These are phyloP conservation scores for Fusarium piperis DNA, from an alignment of 2,329 filamentous ascomycete genomes.

Conservation along the genomic window DNA sequence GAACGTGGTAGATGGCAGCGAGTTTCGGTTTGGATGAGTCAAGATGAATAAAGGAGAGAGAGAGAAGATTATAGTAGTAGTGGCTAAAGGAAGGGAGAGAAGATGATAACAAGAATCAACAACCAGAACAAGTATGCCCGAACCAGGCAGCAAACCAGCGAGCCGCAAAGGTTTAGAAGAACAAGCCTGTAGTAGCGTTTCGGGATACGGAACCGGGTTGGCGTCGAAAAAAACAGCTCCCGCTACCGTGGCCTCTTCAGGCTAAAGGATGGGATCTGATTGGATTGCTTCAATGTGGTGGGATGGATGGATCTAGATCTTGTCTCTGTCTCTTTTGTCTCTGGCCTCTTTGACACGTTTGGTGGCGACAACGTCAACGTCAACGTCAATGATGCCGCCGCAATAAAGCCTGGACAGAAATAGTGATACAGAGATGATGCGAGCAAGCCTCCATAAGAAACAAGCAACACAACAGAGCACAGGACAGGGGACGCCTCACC, in stretches of 20 bases:
- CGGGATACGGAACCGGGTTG: slow-evolving; percentile 24
- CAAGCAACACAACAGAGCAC: slow-evolving; percentile 1
- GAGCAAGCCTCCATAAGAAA: neutral
- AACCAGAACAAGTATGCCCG: neutral
- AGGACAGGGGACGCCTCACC: slow-evolving; percentile 14
- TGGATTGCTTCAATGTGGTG: slow-evolving; percentile 8
- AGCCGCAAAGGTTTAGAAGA: slow-evolving; percentile 19
- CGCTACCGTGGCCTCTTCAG: slow-evolving; percentile 38
- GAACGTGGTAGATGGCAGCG: neutral
- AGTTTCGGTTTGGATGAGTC: neutral
- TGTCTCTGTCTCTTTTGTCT: neutral
- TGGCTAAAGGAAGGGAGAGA: slow-evolving; percentile 7
- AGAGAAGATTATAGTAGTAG: neutral
- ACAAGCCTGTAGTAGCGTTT: slow-evolving; percentile 19
- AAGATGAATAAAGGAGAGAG: neutral
- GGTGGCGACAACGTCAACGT: slow-evolving; percentile 16
- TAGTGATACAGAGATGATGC: neutral
- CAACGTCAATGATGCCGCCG: neutral
- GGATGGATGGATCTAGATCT: slow-evolving; percentile 29
- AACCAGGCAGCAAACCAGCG: slow-evolving; percentile 14
- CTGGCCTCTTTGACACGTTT: slow-evolving; percentile 9
- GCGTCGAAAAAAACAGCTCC: slow-evolving; percentile 24
- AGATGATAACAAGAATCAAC: slow-evolving; percentile 13
- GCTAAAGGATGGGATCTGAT: slow-evolving; percentile 22
- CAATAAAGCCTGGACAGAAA: neutral